These are phyloP conservation scores for Aspergillus affinis DNA, from an alignment of 495 filamentous ascomycete genomes.

Conservation along the genomic window DNA sequence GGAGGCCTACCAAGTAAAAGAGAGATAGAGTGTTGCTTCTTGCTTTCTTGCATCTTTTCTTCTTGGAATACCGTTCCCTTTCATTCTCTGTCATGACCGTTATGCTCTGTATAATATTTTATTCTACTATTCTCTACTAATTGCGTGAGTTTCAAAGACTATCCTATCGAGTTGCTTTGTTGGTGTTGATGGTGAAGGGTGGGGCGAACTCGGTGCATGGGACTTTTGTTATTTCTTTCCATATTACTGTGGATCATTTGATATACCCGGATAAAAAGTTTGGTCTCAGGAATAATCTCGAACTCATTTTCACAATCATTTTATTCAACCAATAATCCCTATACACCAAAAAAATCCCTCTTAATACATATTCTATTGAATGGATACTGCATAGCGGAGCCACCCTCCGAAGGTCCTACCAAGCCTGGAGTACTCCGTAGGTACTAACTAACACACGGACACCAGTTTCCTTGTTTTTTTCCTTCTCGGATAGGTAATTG, in stretches of 20 bases:
- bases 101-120: constrained; percentile 11
- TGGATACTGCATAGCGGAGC: neutral
- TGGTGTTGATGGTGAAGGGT: neutral
- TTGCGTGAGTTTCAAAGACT: neutral
- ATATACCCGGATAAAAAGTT: constrained; percentile 15
- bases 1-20: constrained; percentile 21
- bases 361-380: neutral
- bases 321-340: too few species aligned
- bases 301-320: neutral
- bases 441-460: neutral
- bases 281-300: constrained; percentile 3
- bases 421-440: too few species aligned
- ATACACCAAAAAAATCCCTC: neutral
- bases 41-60: neutral
- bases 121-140: neutral
- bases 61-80: neutral
- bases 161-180: neutral
- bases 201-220: neutral
- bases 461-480: neutral
- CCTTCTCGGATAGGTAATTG: neutral
- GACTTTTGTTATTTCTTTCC: neutral
- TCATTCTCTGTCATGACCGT: constrained; percentile 10
- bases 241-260: constrained; percentile 4
- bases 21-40: neutral
- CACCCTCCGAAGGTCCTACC: too few species aligned